These are phyloP conservation scores for Silene vulgaris DNA, from an alignment of 179 eudicot genomes.

Conservation along the genomic window DNA sequence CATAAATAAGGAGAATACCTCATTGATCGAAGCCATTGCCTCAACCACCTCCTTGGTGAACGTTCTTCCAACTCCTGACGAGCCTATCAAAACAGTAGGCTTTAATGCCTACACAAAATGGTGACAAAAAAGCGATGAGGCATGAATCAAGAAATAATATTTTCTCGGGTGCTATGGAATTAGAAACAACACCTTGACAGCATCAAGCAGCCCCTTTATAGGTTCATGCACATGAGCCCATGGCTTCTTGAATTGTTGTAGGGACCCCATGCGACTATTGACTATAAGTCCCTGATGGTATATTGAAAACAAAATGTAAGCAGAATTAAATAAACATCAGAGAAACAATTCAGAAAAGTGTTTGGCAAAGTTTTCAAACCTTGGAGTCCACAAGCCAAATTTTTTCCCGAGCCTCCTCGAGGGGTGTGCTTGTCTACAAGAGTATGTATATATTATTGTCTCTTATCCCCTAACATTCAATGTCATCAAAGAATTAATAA, in stretches of 20 bases:
- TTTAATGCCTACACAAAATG: conserved; percentile 48
- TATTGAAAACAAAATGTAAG: conserved; percentile 3
- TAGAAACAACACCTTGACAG: conserved; percentile 58
- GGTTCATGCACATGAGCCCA: conserved; percentile 95
- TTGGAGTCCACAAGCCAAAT: conserved; percentile 88
- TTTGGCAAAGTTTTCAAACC: conserved; percentile 30
- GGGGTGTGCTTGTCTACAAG: conserved; percentile 60
- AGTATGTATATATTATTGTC: conserved; percentile 10
- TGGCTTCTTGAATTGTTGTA: conserved; percentile 82
- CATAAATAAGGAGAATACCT: conserved; percentile 36
- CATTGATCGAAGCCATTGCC: conserved; percentile 64
- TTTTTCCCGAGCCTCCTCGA: conserved; percentile 76
- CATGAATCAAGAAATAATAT: not conserved
- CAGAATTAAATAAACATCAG: not conserved
- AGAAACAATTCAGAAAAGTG: not conserved
- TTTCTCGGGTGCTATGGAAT: not conserved
- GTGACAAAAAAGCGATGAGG: too few relatives aligned
- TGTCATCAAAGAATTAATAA: too few relatives aligned
- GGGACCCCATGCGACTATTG: conserved; percentile 62
- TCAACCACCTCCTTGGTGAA: conserved; percentile 81
- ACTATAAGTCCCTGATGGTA: conserved; percentile 71
- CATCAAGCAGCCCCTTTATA: conserved; percentile 53
- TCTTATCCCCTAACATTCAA: too few relatives aligned
- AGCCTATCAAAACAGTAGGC: conserved; percentile 72
- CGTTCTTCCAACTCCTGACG: conserved; percentile 71